A percentile compares a stretch with the other conserved stretches of the same genome.
Evolutionary conservation across 495 filamentous ascomycete species (phyloP).

Genomic region (Evernia prunastri): DNA sequence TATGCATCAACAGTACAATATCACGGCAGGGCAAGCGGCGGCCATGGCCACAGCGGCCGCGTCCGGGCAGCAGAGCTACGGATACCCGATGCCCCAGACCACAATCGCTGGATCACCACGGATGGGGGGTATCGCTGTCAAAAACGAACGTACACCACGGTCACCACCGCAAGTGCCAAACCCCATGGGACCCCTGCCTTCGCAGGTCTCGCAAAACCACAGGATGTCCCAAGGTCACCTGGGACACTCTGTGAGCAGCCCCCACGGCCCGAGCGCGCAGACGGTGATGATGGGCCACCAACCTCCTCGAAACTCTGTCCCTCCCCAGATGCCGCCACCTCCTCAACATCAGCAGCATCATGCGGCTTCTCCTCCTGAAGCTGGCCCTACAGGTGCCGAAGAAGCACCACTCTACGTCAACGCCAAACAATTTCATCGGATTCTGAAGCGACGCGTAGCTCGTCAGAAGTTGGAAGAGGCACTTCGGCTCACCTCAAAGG

Average conservation of each 20-base stretch:
- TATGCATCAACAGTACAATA: constrained; percentile 46
- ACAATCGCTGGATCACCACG: constrained; percentile 48
- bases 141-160: constrained; percentile 46
- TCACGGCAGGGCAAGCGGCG: constrained; percentile 45
- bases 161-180: constrained; percentile 46
- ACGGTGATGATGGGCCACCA: constrained; percentile 47
- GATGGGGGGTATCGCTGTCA: constrained; percentile 45
- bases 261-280: constrained; percentile 40
- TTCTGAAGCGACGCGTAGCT: constrained; percentile 87
- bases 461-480: constrained; percentile 90
- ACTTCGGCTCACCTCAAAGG: constrained; percentile 85
- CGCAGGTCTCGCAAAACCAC: constrained; percentile 41
- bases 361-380: constrained; percentile 70
- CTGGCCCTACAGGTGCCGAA: constrained; percentile 68
- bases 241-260: constrained; percentile 45
- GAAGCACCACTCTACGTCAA: constrained; percentile 97
- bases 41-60: constrained; percentile 53
- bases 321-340: constrained; percentile 44
- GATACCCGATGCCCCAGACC: constrained; percentile 44
- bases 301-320: constrained; percentile 40
- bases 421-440: constrained; percentile 97
- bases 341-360: constrained; percentile 58
- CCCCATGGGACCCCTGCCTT: constrained; percentile 46
- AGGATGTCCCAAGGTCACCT: constrained; percentile 45
- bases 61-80: constrained; percentile 37